Evolutionary conservation across 2,329 filamentous ascomycete species (phyloP).

Genomic region (Magnaporthales sp.): DNA sequence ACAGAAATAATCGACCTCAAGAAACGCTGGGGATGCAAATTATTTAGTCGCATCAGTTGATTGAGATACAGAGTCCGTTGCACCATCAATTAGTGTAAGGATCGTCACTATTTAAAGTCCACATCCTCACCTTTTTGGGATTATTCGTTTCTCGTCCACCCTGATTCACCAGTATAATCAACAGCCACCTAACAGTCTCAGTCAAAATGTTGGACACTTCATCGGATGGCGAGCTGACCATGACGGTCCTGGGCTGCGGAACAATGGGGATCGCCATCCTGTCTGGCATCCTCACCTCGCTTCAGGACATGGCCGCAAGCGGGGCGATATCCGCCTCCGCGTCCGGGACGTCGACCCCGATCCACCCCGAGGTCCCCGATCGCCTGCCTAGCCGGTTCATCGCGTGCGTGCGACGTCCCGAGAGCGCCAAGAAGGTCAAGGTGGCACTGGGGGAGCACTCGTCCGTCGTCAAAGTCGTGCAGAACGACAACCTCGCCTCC

Average conservation of each 20-base stretch:
- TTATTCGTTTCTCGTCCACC: background rate
- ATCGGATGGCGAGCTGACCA: conserved; percentile 42
- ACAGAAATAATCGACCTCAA: background rate
- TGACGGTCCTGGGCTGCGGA: conserved; percentile 76
- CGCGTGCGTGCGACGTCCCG: conserved; percentile 66
- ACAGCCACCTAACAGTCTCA: background rate
- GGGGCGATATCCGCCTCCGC: conserved; percentile 28
- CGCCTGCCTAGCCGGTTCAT: conserved; percentile 68
- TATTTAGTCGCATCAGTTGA: background rate
- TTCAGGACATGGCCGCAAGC: conserved; percentile 43
- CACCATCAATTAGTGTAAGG: background rate
- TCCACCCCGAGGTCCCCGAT: conserved; percentile 32
- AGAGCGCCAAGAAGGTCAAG: conserved; percentile 61
- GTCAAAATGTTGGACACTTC: conserved; percentile 1
- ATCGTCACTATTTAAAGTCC: background rate
- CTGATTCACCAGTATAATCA: background rate
- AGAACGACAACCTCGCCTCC: conserved; percentile 63
- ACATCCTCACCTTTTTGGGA: background rate
- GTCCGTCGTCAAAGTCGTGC: conserved; percentile 54
- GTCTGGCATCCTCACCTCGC: conserved; percentile 66
- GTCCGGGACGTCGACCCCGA: conserved; percentile 29
- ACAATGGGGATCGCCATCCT: conserved; percentile 83
- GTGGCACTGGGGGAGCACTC: conserved; percentile 55
- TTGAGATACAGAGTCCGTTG: background rate
- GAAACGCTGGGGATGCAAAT: background rate